These are phyloP conservation scores for Antrodiella citrinella DNA, from an alignment of 768 basidiomycete species.

Conservation along the genomic window DNA sequence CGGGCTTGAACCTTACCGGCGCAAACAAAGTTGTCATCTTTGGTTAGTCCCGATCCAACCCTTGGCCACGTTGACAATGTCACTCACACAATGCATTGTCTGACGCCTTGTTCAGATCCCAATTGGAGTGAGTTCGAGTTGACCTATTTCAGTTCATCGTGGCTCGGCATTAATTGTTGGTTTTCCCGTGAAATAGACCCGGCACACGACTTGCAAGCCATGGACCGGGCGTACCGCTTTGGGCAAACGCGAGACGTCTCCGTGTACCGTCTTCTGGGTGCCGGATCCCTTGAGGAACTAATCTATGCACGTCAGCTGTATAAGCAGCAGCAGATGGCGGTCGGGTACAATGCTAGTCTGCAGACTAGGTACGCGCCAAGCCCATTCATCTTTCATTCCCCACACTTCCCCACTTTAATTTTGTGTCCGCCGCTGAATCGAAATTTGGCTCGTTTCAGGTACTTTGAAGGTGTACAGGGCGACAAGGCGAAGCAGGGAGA, in stretches of 20 bases:
- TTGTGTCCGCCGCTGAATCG: too few relatives aligned
- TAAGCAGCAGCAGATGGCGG: conserved; percentile 92
- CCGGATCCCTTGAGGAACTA: conserved; percentile 81
- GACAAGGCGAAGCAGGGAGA: conserved; percentile 70
- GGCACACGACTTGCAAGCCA: conserved; percentile 89
- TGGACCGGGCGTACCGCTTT: conserved; percentile 81
- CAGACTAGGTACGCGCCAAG: conserved; percentile 62
- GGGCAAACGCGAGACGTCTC: conserved; percentile 82
- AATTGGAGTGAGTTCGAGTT: conserved; percentile 74
- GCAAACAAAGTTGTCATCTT: conserved; percentile 95
- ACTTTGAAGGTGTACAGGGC: conserved; percentile 79
- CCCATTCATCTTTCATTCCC: not conserved
- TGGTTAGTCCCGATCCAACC: conserved; percentile 45
- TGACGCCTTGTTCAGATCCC: conserved; percentile 47
- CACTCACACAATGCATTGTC: not conserved
- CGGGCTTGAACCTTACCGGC: conserved; percentile 82
- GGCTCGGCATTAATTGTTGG: not conserved
- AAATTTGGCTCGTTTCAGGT: too few relatives aligned
- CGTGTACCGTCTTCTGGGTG: conserved; percentile 77
- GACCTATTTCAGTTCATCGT: not conserved
- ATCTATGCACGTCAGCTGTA: conserved; percentile 88
- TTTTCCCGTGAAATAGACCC: too few relatives aligned
- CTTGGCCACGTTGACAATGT: too few relatives aligned
- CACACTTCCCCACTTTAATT: not conserved
- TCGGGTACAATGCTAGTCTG: conserved; percentile 75